Percentiles rank a stretch among this genome's conserved stretches.
These are phyloP conservation scores for Butyriboletus appendiculatus DNA, from an alignment of 1,284 basidiomycete genomes.

Conservation along the genomic window DNA sequence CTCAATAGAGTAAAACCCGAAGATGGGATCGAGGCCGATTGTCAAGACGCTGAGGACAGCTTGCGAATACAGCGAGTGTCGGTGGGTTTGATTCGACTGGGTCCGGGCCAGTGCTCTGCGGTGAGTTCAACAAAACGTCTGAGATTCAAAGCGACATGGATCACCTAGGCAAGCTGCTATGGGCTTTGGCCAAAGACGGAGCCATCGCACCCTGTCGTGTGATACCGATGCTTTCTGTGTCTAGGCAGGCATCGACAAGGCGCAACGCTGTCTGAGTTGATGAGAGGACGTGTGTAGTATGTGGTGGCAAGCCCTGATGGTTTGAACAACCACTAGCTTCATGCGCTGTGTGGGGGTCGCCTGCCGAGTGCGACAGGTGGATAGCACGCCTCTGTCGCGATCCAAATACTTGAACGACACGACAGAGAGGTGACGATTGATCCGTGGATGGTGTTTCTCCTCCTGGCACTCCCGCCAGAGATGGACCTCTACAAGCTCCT, in stretches of 20 bases:
- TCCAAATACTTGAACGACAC: conserved; percentile 8
- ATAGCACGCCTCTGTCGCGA: conserved; percentile 5
- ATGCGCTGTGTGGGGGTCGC: no score
- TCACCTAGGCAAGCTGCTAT: background rate
- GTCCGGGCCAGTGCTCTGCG: conserved; percentile 12
- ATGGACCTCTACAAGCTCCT: conserved; percentile 8
- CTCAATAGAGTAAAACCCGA: no score
- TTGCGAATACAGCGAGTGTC: no score
- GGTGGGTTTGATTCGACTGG: conserved; percentile 7
- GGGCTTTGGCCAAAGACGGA: background rate
- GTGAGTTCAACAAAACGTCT: conserved; percentile 5
- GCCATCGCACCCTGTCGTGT: background rate
- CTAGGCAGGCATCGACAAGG: background rate
- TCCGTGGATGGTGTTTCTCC: conserved; percentile 6
- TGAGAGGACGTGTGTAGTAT: background rate
- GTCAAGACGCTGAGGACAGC: no score
- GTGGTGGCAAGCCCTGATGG: background rate
- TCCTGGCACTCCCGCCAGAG: conserved; percentile 11
- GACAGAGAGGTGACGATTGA: conserved; percentile 10
- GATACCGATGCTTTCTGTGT: background rate
- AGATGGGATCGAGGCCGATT: no score
- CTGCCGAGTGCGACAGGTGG: conserved; percentile 7
- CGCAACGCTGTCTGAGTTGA: background rate
- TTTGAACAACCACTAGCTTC: conserved; percentile 11
- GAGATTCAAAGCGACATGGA: no score